These are phyloP conservation scores for Geotrichum candidum DNA, from an alignment of 1,139 yeast genomes.

Conservation along the genomic window DNA sequence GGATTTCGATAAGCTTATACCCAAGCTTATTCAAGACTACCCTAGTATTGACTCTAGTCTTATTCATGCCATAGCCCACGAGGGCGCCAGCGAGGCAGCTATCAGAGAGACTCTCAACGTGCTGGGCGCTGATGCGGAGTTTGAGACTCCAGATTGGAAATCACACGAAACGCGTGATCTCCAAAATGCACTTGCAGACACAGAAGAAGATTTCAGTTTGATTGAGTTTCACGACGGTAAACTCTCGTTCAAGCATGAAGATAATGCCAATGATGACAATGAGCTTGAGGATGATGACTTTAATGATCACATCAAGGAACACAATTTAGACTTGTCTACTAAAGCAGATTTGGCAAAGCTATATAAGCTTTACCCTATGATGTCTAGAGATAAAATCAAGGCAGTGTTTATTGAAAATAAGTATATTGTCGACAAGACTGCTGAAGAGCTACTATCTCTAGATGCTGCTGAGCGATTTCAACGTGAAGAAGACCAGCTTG, in stretches of 20 bases:
- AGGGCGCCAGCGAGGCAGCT: slow-evolving; percentile 1
- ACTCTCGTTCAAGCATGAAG: slow-evolving; percentile 8
- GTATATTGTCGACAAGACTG: slow-evolving; percentile 10
- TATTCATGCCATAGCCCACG: slow-evolving; percentile 5
- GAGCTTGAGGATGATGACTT: background rate
- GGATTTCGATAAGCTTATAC: background rate
- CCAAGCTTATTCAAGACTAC: slow-evolving; percentile 7
- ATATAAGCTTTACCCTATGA: slow-evolving; percentile 3
- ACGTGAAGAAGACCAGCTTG: slow-evolving; percentile 8
- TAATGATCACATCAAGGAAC: background rate
- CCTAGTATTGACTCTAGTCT: slow-evolving; percentile 7
- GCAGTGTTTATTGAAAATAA: slow-evolving; percentile 1
- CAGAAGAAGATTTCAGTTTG: slow-evolving; percentile 5
- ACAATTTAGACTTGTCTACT: background rate
- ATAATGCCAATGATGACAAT: background rate
- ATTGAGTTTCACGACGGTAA: slow-evolving; percentile 11
- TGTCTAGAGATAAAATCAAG: background rate
- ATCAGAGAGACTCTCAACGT: slow-evolving; percentile 4
- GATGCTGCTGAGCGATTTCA: slow-evolving; percentile 4
- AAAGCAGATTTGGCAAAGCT: background rate
- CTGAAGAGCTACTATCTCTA: slow-evolving; percentile 16
- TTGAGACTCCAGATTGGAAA: slow-evolving; percentile 10
- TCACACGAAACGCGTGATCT: slow-evolving; percentile 8
- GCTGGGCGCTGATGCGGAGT: slow-evolving; percentile 7
- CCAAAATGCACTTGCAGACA: slow-evolving; percentile 7